Evolutionary conservation across 2,329 filamentous ascomycete genomes (phyloP).

Genomic region (Massarina eburnea): DNA sequence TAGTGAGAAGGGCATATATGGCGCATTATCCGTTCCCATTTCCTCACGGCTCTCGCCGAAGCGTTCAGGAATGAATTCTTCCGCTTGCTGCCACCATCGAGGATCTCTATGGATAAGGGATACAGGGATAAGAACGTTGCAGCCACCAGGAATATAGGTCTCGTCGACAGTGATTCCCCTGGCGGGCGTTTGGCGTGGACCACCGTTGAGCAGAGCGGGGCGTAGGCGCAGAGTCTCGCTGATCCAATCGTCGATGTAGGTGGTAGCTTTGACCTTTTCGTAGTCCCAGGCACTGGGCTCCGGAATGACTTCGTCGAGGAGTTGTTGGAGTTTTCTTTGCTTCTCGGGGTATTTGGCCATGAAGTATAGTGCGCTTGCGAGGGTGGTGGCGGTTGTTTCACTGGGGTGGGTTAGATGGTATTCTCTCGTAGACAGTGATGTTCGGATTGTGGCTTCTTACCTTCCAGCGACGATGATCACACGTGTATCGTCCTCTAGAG

Average conservation of each 20-base stretch:
- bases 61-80: too few species aligned
- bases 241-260: slow-evolving; percentile 35
- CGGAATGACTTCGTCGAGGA: slow-evolving; percentile 34
- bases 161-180: too few species aligned
- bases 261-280: slow-evolving; percentile 28
- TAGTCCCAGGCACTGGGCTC: slow-evolving; percentile 29
- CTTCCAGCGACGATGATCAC: slow-evolving; percentile 40
- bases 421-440: neutral
- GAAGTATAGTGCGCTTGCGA: slow-evolving; percentile 31
- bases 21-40: too few species aligned
- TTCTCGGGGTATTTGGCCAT: slow-evolving; percentile 34
- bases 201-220: slow-evolving; percentile 41
- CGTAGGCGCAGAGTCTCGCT: slow-evolving; percentile 44
- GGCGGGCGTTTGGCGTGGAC: slow-evolving; percentile 42
- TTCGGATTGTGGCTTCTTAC: slow-evolving; percentile 7
- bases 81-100: too few species aligned
- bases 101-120: too few species aligned
- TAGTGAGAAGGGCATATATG: too few species aligned
- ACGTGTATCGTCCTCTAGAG: slow-evolving; percentile 38
- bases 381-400: neutral
- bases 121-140: too few species aligned
- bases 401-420: neutral
- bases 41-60: too few species aligned
- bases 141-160: too few species aligned
- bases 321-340: slow-evolving; percentile 31